Conservation (phyloP, 2,329 filamentous ascomycete genomes). For the Metarhizium humberi region DNA sequence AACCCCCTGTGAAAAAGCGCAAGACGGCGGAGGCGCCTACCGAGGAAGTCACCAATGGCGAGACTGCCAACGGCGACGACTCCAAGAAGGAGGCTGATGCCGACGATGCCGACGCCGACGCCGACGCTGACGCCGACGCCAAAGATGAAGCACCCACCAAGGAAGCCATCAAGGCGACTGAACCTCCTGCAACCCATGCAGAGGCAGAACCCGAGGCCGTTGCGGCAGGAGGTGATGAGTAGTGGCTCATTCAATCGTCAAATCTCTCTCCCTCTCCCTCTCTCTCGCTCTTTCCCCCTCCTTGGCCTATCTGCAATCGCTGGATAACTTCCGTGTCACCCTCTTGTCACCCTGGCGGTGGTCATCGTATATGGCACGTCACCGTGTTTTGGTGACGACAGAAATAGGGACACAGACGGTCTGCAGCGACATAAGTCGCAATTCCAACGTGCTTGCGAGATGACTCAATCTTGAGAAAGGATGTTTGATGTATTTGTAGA, state of each 20-base stretch:
- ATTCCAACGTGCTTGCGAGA: background rate
- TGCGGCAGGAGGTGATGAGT: constrained; percentile 19
- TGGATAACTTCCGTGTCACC: background rate
- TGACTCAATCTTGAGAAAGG: background rate
- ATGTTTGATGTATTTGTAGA: constrained; percentile 1
- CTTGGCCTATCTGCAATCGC: background rate
- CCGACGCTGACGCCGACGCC: constrained; percentile 7
- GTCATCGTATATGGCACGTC: background rate
- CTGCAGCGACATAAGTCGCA: background rate
- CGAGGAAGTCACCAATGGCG: constrained; percentile 22
- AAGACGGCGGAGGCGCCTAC: constrained; percentile 31
- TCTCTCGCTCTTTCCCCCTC: no score
- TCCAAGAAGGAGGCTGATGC: constrained; percentile 17
- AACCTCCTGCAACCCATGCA: constrained; percentile 9
- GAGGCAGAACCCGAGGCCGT: constrained; percentile 19
- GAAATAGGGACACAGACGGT: background rate
- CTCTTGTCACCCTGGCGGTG: background rate
- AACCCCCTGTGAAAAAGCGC: constrained; percentile 42
- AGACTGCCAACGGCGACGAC: constrained; percentile 24
- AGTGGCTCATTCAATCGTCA: background rate
- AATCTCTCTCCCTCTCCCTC: background rate
- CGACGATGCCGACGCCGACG: constrained; percentile 22
- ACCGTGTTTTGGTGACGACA: background rate
- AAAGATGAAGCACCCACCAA: constrained; percentile 16
- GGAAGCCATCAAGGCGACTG: constrained; percentile 16